Conservation (phyloP, 2,329 filamentous ascomycete genomes). For the Colletotrichum salicis region DNA sequence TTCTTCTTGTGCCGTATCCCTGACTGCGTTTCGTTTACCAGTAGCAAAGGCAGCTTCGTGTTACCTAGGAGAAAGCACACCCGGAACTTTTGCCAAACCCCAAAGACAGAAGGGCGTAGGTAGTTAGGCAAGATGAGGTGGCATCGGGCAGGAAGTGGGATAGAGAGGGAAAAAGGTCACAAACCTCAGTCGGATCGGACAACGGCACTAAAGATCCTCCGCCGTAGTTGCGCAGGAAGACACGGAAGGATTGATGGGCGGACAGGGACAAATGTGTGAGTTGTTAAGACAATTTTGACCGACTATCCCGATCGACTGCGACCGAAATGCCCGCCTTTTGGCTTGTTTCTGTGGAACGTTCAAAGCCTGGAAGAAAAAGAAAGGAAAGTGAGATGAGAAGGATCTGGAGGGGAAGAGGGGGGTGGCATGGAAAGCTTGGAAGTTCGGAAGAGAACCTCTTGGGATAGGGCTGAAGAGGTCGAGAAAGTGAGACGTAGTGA, state of each 20-base stretch:
- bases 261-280: neutral
- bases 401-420: neutral
- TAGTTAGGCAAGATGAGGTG: neutral
- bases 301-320: slow-evolving; percentile 11
- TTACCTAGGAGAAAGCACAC: neutral
- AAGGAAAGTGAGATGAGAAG: neutral
- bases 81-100: neutral
- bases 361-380: neutral
- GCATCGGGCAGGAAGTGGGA: neutral
- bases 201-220: slow-evolving; percentile 2
- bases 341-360: neutral
- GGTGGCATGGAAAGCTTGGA: neutral
- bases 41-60: neutral
- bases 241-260: neutral
- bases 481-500: neutral
- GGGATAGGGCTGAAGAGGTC: neutral
- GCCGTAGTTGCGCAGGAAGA: neutral
- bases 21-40: neutral
- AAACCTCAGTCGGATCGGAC: neutral
- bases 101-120: neutral
- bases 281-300: neutral
- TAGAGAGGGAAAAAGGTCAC: neutral
- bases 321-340: neutral
- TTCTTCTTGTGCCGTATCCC: neutral
- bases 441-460: neutral